These are phyloP conservation scores for Saccharomycopsis sp. DNA, from an alignment of 805 yeast genomes.

Conservation along the genomic window DNA sequence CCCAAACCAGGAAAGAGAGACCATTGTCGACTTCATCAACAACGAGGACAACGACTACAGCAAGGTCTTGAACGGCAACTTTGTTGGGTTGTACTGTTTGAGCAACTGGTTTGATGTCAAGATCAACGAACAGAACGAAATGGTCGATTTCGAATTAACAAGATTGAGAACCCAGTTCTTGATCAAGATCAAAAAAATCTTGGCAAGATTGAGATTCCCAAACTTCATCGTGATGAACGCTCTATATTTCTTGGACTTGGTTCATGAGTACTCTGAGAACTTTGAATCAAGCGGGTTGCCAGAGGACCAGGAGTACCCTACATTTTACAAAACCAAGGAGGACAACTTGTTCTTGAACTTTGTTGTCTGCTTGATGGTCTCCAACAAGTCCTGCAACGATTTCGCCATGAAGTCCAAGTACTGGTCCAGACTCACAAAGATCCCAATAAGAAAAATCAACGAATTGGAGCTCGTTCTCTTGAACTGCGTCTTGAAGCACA, in stretches of 20 bases:
- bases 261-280: slow-evolving; percentile 12
- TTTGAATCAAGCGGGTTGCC: background rate
- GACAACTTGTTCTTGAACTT: slow-evolving; percentile 21
- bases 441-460: slow-evolving; percentile 19
- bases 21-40: slow-evolving; percentile 16
- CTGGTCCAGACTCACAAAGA: slow-evolving; percentile 21
- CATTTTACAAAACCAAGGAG: slow-evolving; percentile 18
- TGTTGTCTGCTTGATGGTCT: slow-evolving; percentile 20
- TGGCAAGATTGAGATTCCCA: slow-evolving; percentile 19
- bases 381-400: slow-evolving; percentile 19
- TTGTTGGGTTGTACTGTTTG: slow-evolving; percentile 20
- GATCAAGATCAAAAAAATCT: slow-evolving; percentile 19
- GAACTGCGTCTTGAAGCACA: slow-evolving; percentile 16
- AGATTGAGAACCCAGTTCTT: slow-evolving; percentile 19
- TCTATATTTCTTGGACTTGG: slow-evolving; percentile 19
- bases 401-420: slow-evolving; percentile 21
- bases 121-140: slow-evolving; percentile 6
- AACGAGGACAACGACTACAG: slow-evolving; percentile 17
- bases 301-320: slow-evolving; percentile 17
- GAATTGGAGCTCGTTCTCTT: slow-evolving; percentile 19
- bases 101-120: slow-evolving; percentile 17
- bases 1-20: slow-evolving; percentile 12
- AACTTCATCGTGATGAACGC: slow-evolving; percentile 20
- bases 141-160: slow-evolving; percentile 17
- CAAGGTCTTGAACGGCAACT: slow-evolving; percentile 19